Base-by-base conservation (phyloP, 495 filamentous ascomycete species). In the Platismatia glauca region DNA sequence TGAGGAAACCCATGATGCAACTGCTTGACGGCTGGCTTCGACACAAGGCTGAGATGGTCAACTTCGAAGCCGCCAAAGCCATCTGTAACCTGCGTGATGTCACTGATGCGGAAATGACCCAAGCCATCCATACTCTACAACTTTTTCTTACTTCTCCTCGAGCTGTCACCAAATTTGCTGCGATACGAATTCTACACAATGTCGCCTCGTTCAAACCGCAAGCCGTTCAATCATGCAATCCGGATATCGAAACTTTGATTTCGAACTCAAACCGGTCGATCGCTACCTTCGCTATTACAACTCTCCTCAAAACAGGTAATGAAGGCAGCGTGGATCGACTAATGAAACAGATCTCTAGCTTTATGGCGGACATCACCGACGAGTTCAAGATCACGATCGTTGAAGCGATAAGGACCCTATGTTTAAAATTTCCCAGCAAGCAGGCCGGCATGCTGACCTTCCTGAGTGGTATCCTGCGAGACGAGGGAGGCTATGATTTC, bases 331-430 rank as follows among this genome's bases (percentile, higher is more conserved):
- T 99, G 46, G 94, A 99, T 73, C 88, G 95, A 62, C 77, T 99
- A 60, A 96, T 98, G 90, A 97, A 97, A 79, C 94, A 97, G 73
- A 97, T 96, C 62, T 90, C 89, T 20, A 89, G 89, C 44, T 95
- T 97, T 78, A 97, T 97, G 91, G 89, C 90, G 16, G 92, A 97
- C 74, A 96, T 96, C 67, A 95, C 91, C 9, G 92, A 99, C 72
- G 94, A 97, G 73, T 99, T 99, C 80, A 97, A 97, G 78, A 95
- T 99, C 71, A 97, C 95, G 41, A 95, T 99, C 71, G 93, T 99
- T 41, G 94, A 97, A 75, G 95, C 94, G 43, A 96, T 97, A 68
- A 87, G 95, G 46, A 97, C 94, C 8, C 76, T 99, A 29, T 97
- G 93, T 72, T 79, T 99, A 67, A 99, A 99, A 74, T 99, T 99